Evolutionary conservation across 805 yeast species (phyloP).

Genomic region (Sugiyamaella lignohabitans): DNA sequence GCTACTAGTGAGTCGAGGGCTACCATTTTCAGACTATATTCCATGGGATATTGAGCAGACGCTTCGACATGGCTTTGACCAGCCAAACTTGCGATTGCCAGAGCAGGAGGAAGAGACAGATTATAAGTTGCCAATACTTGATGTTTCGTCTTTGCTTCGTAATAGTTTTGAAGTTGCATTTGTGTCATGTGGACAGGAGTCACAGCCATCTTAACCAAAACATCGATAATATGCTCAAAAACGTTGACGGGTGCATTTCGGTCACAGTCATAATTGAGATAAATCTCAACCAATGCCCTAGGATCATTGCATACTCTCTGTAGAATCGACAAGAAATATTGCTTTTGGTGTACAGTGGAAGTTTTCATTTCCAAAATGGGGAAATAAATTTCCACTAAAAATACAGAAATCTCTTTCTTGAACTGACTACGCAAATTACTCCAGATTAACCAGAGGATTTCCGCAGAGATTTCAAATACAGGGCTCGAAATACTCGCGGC

Average conservation of each 20-base stretch:
- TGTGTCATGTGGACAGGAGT: conserved; percentile 66
- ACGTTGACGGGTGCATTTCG: conserved; percentile 65
- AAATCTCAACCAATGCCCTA: conserved; percentile 82
- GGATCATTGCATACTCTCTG: conserved; percentile 84
- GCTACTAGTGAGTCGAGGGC: conserved; percentile 77
- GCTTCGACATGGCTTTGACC: conserved; percentile 34
- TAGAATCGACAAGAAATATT: conserved; percentile 75
- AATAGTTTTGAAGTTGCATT: conserved; percentile 53
- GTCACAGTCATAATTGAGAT: conserved; percentile 94
- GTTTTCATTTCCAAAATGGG: conserved; percentile 90
- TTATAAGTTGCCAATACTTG: conserved; percentile 68
- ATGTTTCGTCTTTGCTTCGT: conserved; percentile 35
- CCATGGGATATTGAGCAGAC: conserved; percentile 46
- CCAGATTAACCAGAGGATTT: conserved; percentile 86
- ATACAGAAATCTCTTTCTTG: conserved; percentile 89
- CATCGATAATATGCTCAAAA: conserved; percentile 76
- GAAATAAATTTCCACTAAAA: conserved; percentile 86
- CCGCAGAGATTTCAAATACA: conserved; percentile 84
- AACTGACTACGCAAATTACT: conserved; percentile 80
- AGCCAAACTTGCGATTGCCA: conserved; percentile 62
- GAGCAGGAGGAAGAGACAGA: conserved; percentile 63
- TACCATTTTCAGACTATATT: conserved; percentile 75
- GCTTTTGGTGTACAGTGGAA: conserved; percentile 86
- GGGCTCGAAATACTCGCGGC: conserved; percentile 90
- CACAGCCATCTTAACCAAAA: conserved; percentile 64